Evolutionary conservation across 2,329 filamentous ascomycete genomes (phyloP).

Genomic region (Colletotrichum simmondsii): DNA sequence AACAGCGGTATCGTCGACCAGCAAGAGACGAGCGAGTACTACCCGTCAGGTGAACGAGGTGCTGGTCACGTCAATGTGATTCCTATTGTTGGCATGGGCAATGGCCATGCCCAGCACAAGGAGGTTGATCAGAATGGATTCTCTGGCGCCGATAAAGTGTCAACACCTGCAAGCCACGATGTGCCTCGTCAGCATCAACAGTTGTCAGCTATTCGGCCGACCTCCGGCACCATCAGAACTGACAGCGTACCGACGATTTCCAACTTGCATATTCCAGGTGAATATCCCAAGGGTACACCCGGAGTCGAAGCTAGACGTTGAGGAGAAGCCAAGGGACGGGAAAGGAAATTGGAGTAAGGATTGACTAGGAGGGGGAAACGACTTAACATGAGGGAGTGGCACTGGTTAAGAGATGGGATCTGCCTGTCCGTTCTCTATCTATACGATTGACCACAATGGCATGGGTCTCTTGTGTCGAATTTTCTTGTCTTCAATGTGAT

Average conservation of each 20-base stretch:
- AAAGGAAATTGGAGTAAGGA: neutral
- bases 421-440: neutral
- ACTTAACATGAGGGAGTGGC: neutral
- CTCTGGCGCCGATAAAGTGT: neutral
- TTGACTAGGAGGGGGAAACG: neutral
- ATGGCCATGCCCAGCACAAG: neutral
- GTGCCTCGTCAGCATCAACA: slow-evolving; percentile 9
- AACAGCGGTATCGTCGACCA: neutral
- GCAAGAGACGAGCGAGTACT: neutral
- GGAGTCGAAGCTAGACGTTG: slow-evolving; percentile 4
- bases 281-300: slow-evolving; percentile 61
- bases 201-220: slow-evolving; percentile 38
- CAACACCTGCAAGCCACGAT: neutral
- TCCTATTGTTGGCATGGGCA: neutral
- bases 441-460: neutral
- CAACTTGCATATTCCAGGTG: slow-evolving; percentile 76
- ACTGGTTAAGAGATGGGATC: neutral
- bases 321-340: neutral
- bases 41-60: neutral
- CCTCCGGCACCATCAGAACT: slow-evolving; percentile 42
- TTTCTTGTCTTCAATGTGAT: neutral
- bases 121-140: neutral
- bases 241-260: slow-evolving; percentile 67
- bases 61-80: neutral
- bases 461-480: neutral